Percentiles rank a stretch among this genome's conserved stretches.
Evolutionary conservation across 116 monocot genomes (phyloP).

Genomic region (Phalaenopsis hybrid): DNA sequence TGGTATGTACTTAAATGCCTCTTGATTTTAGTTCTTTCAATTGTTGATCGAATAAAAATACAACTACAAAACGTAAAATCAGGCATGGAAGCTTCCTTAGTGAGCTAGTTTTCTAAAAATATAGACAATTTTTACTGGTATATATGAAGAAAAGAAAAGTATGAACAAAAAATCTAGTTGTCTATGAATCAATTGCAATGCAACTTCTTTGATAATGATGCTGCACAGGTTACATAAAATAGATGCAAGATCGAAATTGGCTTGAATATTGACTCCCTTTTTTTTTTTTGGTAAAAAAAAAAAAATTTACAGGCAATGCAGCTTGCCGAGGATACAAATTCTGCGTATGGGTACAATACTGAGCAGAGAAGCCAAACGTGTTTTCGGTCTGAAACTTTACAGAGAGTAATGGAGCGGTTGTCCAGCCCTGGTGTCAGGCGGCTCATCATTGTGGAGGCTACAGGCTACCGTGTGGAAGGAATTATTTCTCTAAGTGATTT

Average conservation of each 20-base stretch:
- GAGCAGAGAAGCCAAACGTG: conserved; percentile 29
- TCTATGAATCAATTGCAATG: not conserved
- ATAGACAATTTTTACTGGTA: too few relatives aligned
- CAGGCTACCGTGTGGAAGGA: conserved; percentile 23
- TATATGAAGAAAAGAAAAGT: not conserved
- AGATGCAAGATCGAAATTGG: too few relatives aligned
- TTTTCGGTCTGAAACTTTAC: conserved; percentile 15
- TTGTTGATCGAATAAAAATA: too few relatives aligned
- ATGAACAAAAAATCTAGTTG: not conserved
- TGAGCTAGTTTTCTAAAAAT: too few relatives aligned
- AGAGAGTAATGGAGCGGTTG: conserved; percentile 18
- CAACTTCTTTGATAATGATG: not conserved
- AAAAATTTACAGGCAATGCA: conserved; percentile 14
- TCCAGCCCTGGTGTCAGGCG: conserved; percentile 22
- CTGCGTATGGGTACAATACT: conserved; percentile 9
- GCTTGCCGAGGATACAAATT: conserved; percentile 15
- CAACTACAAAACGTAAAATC: too few relatives aligned
- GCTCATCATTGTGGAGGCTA: conserved; percentile 22
- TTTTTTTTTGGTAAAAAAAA: not conserved
- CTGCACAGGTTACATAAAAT: too few relatives aligned
- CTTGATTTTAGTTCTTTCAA: too few relatives aligned
- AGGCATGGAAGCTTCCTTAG: too few relatives aligned
- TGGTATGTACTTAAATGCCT: too few relatives aligned
- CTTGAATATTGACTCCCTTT: too few relatives aligned
- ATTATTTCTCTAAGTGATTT: conserved; percentile 19